phyloP scores from a whole-genome alignment of 2,329 filamentous ascomycete genomes.

The Phyllosticta paracitricarpa region DNA sequence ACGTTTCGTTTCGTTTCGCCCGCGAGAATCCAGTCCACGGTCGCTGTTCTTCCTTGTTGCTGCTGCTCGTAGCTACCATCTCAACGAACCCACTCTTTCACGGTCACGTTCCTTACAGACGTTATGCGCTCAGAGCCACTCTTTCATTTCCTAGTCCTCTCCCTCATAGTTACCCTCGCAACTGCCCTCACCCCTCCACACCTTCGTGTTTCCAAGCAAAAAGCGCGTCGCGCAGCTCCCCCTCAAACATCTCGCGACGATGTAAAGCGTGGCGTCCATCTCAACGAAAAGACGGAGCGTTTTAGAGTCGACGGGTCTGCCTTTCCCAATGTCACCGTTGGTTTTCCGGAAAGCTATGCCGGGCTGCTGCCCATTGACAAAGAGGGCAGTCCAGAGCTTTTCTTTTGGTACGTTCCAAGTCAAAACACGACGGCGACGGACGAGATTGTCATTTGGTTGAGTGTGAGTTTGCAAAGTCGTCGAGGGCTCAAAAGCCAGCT shows the following conservation, averaged over 20 bases:
- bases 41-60: background rate
- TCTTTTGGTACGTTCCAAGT: slow-evolving; percentile 39
- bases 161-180: background rate
- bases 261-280: background rate
- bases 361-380: slow-evolving; percentile 50
- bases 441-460: slow-evolving; percentile 28
- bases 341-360: slow-evolving; percentile 54
- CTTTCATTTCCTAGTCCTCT: background rate
- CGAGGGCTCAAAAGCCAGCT: background rate
- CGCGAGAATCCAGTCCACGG: background rate
- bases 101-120: background rate
- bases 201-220: background rate
- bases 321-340: slow-evolving; percentile 40
- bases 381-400: slow-evolving; percentile 34
- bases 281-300: slow-evolving; percentile 9
- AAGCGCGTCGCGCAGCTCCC: background rate
- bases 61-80: background rate
- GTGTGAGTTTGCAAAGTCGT: slow-evolving; percentile 8
- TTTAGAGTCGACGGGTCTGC: slow-evolving; percentile 28
- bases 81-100: background rate
- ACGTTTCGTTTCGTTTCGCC: background rate
- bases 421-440: slow-evolving; percentile 3
- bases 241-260: background rate
- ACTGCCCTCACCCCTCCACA: background rate
- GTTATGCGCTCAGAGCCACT: background rate